These are phyloP conservation scores for Podaxis pistillaris DNA, from an alignment of 768 basidiomycete species.

Conservation along the genomic window DNA sequence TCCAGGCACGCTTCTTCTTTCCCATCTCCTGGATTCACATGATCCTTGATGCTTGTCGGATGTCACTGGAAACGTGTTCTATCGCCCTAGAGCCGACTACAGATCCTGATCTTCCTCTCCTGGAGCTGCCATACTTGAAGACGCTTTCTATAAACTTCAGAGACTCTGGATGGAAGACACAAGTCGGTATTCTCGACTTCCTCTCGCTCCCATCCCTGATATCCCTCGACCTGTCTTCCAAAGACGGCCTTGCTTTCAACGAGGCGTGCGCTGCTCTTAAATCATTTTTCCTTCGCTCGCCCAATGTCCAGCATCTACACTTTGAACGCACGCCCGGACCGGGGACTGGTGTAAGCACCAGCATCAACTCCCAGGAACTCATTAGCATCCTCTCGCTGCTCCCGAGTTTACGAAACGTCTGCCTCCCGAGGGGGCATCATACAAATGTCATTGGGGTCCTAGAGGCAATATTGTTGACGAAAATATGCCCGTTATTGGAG, in stretches of 20 bases:
- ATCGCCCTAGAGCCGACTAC: conserved; percentile 12
- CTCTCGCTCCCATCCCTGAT: conserved; percentile 5
- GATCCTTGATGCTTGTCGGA: conserved; percentile 7
- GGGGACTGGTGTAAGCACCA: conserved; percentile 12
- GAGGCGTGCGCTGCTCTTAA: conserved; percentile 6
- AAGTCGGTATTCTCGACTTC: conserved; percentile 1
- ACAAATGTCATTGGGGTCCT: conserved; percentile 1
- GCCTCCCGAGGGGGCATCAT: conserved; percentile 12
- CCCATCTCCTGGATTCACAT: conserved; percentile 13
- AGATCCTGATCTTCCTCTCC: background rate
- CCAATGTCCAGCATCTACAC: background rate
- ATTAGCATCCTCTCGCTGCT: conserved; percentile 9
- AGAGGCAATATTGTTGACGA: background rate
- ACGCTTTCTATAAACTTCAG: conserved; percentile 9
- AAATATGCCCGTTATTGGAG: conserved; percentile 4
- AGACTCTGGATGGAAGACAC: conserved; percentile 10
- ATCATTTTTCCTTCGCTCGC: conserved; percentile 9
- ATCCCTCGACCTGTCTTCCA: conserved; percentile 4
- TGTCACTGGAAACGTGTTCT: conserved; percentile 8
- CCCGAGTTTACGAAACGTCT: background rate
- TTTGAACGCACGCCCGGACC: conserved; percentile 7
- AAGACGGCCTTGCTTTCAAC: conserved; percentile 9
- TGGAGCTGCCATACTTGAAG: background rate
- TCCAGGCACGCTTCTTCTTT: conserved; percentile 11
- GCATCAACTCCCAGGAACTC: conserved; percentile 12